Conservation (phyloP, 345 rosid species). For the Citrus inodora region DNA sequence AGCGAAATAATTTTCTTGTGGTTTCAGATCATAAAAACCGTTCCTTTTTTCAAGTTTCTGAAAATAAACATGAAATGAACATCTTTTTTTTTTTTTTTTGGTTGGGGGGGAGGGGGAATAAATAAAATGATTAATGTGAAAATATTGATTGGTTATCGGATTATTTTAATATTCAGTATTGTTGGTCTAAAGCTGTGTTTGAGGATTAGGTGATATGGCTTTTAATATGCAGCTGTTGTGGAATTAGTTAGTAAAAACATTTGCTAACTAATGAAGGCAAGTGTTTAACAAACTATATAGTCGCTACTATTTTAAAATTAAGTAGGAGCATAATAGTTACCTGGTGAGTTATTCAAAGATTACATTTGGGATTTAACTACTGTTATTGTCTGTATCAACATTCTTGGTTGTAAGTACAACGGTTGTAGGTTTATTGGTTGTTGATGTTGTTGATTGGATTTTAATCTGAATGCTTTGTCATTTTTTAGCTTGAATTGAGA, state of each 20-base stretch:
- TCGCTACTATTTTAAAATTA: neutral
- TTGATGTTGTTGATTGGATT: neutral
- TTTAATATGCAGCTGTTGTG: too few species aligned
- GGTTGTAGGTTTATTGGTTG: neutral
- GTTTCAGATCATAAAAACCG: neutral
- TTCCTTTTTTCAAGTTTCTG: neutral
- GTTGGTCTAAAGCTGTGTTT: neutral
- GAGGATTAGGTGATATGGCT: too few species aligned
- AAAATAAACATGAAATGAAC: neutral
- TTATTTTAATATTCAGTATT: neutral
- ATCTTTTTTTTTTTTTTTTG: neutral
- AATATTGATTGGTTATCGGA: neutral
- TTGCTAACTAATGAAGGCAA: too few species aligned
- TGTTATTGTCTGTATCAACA: neutral
- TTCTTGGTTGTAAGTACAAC: neutral
- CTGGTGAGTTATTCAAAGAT: neutral
- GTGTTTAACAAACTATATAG: too few species aligned
- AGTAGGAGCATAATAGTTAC: neutral
- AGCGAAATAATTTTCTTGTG: neutral
- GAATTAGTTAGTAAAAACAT: too few species aligned
- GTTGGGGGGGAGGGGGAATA: neutral
- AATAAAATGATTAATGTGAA: neutral
- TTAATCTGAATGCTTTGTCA: neutral
- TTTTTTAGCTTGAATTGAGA: conserved; percentile 20
- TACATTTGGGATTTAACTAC: neutral